Evolutionary conservation across 768 basidiomycete genomes (phyloP), one percentile per base, ranked within the genome.

Genomic region (Chalciporus chontae): DNA sequence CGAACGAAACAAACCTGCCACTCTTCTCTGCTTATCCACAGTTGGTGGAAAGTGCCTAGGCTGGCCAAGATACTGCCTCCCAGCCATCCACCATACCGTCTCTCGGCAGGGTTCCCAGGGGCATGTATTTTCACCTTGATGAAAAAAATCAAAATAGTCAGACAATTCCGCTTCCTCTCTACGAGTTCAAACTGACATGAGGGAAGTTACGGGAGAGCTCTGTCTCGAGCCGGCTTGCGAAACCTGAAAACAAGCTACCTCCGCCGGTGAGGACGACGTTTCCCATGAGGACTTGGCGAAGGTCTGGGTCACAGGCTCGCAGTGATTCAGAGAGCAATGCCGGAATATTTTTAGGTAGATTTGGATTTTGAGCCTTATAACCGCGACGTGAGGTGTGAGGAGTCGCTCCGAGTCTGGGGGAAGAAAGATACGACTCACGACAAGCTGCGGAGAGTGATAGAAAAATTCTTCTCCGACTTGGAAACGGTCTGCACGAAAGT

Each of bases 211-310:
- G 76, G 32, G 73, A 70, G 8, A 98, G 71, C 66, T 99, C 96
- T 47, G 75, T 74, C 51, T 81, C 75, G 40, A 98, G 74, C 15
- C 96, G 79, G 60, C 98, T 94, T 23, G 79, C 78, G 53, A 98
- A 81, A 17, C 96, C 96, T 29, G 85, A 71, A 52, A 95, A 85
- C 39, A 92, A 72, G 50, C 87, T 91, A 32, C 94, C 90, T 9
- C 94, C 95, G 8, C 96, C 96, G n/a, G 92, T 90, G 40, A 98
- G 80, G 42, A 99, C 94, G 45, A 99, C 85, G 61, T 98, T 97
- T 53, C 87, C 83, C 63, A 95, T 80, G 23, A 99, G 81, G 17
- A 89, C 85, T 51, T 90, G 87, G 24, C 94, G 87, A 48, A 97
- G 72, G 66, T 99, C 96, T 0, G 89, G 84, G 59, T 99, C 96